A percentile compares a stretch with the other conserved stretches of the same genome.
phyloP scores from a whole-genome alignment of 148 eudicot species.

The Arbutus unedo region DNA sequence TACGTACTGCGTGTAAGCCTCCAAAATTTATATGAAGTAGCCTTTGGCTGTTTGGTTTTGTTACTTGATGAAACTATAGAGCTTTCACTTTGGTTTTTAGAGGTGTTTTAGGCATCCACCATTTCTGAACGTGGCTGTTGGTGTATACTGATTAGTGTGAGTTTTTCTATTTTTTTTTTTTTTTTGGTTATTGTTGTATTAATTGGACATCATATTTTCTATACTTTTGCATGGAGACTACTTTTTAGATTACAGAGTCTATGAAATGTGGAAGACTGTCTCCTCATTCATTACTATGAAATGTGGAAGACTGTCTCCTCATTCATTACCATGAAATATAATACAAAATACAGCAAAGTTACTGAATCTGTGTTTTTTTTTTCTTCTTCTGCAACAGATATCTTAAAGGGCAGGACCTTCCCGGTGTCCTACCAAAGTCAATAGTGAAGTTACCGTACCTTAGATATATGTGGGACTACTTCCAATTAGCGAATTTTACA shows the following conservation, averaged over 20 bases:
- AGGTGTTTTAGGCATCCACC: not conserved
- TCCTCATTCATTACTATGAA: not conserved
- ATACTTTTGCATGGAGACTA: not conserved
- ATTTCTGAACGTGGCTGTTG: not conserved
- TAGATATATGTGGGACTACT: slow-evolving; percentile 20
- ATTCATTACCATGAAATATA: not conserved
- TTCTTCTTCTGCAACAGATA: slow-evolving; percentile 21
- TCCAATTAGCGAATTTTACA: not conserved
- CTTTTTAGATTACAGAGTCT: not conserved
- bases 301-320: not conserved
- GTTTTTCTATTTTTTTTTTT: not conserved
- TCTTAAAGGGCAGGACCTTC: slow-evolving; percentile 42
- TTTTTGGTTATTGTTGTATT: not conserved
- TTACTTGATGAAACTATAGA: too few relatives aligned
- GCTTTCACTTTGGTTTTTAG: not conserved
- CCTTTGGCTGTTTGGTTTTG: too few relatives aligned
- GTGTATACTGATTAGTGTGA: not conserved
- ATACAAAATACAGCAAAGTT: not conserved
- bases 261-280: not conserved
- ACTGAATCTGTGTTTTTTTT: not conserved
- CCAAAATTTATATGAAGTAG: too few relatives aligned
- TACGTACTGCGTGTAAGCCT: too few relatives aligned
- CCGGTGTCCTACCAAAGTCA: slow-evolving; percentile 38
- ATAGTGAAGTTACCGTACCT: slow-evolving; percentile 30
- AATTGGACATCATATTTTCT: not conserved